Evolutionary conservation across 75 land plant species (phyloP).

Genomic region (Pinus albicaulis): DNA sequence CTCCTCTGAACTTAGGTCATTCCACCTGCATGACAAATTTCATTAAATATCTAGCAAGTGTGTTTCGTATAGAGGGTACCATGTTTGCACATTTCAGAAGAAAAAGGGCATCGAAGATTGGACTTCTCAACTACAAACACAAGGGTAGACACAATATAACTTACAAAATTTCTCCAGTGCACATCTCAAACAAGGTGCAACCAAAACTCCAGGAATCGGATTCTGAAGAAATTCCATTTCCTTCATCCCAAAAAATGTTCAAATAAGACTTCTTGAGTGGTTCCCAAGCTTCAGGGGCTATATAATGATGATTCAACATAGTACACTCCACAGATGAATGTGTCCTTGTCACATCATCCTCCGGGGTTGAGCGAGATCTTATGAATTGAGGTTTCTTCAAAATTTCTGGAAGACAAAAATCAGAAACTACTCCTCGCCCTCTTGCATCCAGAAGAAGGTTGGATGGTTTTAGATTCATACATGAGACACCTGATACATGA

Average conservation of each 20-base stretch:
- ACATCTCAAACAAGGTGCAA: conserved; percentile 93
- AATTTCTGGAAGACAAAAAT: conserved; percentile 85
- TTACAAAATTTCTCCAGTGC: conserved; percentile 91
- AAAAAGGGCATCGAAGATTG: not conserved
- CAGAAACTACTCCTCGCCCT: conserved; percentile 88
- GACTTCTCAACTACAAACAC: not conserved
- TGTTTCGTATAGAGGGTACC: not conserved
- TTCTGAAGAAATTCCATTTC: conserved; percentile 72
- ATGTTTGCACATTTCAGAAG: conserved; percentile 1
- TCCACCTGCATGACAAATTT: conserved; percentile 61
- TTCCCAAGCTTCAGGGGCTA: conserved; percentile 98
- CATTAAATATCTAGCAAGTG: not conserved
- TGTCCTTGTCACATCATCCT: conserved; percentile 39
- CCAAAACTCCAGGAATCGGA: conserved; percentile 99
- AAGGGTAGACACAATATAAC: conserved; percentile 12
- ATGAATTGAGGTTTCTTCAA: conserved; percentile 71
- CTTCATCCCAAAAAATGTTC: conserved; percentile 85
- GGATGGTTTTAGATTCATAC: conserved; percentile 95
- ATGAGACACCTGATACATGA: conserved; percentile 89
- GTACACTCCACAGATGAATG: conserved; percentile 93
- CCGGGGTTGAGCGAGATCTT: conserved; percentile 48
- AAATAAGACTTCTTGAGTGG: conserved; percentile 77
- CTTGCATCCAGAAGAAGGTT: conserved; percentile 77
- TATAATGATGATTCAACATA: conserved; percentile 82
- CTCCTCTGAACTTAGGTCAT: conserved; percentile 79